Evolutionary conservation across 495 filamentous ascomycete species (phyloP), one percentile per base, ranked within the genome.

Genomic region (Hyaloscypha variabilis): DNA sequence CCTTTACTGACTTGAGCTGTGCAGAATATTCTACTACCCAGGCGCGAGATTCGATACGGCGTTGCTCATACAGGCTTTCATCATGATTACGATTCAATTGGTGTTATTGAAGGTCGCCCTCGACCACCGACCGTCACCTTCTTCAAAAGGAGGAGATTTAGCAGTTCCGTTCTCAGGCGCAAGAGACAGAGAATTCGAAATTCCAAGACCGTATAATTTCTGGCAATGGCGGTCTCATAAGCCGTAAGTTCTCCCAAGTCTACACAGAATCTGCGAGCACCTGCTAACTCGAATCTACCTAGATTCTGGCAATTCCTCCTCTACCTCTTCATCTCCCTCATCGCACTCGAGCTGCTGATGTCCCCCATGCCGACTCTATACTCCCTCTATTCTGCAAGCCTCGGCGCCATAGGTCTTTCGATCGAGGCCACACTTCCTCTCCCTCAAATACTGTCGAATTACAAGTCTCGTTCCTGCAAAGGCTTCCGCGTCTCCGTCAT

Each of bases 21-120:
- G 25, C 71, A 94, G 91, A 78, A 83, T 96, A 63, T 98, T 96
- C 78, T 99, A 94, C 81, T 99, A 93, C 85, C 90, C 95, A 69
- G 93, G 93, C 60, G 91, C 92, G 17, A 88, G 85, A 71, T 99
- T 91, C 77, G 91, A 94, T 62, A 77, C 79, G 8, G 85, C 91
- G 25, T 82, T 99, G 52, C 84, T 99, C 49, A 78, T 93, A 57
- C 95, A 99, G 76, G 90, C 94, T 10, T 76, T 92, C 68, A 85
- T 96, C 70, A 97, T 96, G 89, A 89, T 97, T 56, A 77, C 82
- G 24, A 88, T 97, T 39, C 95, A 99, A 76, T 49, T 90, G 39
- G 77, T 93, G 14, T 79, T 97, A 26, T 85, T 99, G 39, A 96
- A 98, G 77, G 89, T 97, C 57, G 93, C 94, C 5, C 84, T 99